Percentiles rank a stretch among this genome's conserved stretches.
Evolutionary conservation across 805 yeast genomes (phyloP).

Genomic region (Saccharomycopsis sp.): DNA sequence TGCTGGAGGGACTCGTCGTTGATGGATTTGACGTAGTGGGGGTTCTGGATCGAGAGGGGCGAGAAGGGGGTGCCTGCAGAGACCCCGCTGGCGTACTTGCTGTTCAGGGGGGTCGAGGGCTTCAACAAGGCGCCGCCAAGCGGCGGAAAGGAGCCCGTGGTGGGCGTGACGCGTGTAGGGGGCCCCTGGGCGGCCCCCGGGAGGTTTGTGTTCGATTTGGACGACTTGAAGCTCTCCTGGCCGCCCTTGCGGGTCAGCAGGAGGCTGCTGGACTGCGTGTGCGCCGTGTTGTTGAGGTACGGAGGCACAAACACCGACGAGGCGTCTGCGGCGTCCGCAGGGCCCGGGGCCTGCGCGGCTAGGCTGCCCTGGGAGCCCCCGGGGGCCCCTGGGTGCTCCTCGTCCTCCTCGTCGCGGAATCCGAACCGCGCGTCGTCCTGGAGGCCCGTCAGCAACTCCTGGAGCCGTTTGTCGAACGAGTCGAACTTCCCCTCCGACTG

Average conservation of each 20-base stretch:
- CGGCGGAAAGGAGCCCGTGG: constrained; percentile 4
- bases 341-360: not conserved
- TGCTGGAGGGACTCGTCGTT: constrained; percentile 11
- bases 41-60: constrained; percentile 16
- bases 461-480: constrained; percentile 13
- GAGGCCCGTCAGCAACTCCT: constrained; percentile 13
- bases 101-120: not conserved
- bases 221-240: constrained; percentile 17
- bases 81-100: not conserved
- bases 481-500: constrained; percentile 7
- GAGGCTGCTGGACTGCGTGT: constrained; percentile 16
- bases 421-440: not conserved
- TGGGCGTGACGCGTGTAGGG: constrained; percentile 7
- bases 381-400: too few species aligned
- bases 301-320: constrained; percentile 19
- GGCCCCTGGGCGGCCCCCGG: too few species aligned
- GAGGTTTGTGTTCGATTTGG: constrained; percentile 15
- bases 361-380: not conserved
- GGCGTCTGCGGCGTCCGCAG: constrained; percentile 1
- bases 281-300: constrained; percentile 21
- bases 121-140: not conserved
- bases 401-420: constrained; percentile 10
- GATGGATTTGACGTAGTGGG: constrained; percentile 13
- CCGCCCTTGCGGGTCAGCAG: constrained; percentile 12
- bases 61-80: constrained; percentile 14